These are phyloP conservation scores for Lichenothelia convexa DNA, from an alignment of 495 filamentous ascomycete species.

Conservation along the genomic window DNA sequence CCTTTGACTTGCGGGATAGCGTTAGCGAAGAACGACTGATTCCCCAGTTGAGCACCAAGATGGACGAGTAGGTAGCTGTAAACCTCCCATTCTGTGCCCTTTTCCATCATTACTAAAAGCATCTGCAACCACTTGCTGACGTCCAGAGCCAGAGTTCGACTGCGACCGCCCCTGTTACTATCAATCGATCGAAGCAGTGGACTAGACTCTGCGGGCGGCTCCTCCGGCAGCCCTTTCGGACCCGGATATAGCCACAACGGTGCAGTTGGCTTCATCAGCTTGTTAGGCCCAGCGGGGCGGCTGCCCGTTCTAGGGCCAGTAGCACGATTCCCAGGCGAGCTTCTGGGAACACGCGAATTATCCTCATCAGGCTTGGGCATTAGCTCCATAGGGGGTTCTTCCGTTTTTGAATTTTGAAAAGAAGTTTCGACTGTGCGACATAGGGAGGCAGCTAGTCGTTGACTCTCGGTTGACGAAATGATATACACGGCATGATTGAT, in stretches of 20 bases:
- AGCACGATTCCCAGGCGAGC: conserved; percentile 9
- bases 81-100: conserved; percentile 77
- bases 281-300: conserved; percentile 15
- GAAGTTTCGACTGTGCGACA: conserved; percentile 40
- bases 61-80: conserved; percentile 83
- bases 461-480: conserved; percentile 43
- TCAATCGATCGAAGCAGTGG: conserved; percentile 18
- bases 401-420: conserved; percentile 3
- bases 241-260: conserved; percentile 38
- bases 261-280: conserved; percentile 21
- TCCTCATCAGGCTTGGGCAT: conserved; percentile 11
- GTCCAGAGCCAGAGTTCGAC: conserved; percentile 40
- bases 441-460: conserved; percentile 50
- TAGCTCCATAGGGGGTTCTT: conserved; percentile 8
- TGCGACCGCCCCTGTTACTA: conserved; percentile 5
- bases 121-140: conserved; percentile 60
- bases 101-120: conserved; percentile 52
- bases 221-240: conserved; percentile 31
- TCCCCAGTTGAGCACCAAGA: conserved; percentile 72
- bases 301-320: conserved; percentile 15
- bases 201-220: conserved; percentile 15
- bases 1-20: conserved; percentile 54
- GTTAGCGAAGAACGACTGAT: conserved; percentile 65
- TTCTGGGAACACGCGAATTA: too few relatives aligned
- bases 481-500: conserved; percentile 54